Evolutionary conservation across 2,329 filamentous ascomycete genomes (phyloP).

Genomic region (Epichloe glyceriae): DNA sequence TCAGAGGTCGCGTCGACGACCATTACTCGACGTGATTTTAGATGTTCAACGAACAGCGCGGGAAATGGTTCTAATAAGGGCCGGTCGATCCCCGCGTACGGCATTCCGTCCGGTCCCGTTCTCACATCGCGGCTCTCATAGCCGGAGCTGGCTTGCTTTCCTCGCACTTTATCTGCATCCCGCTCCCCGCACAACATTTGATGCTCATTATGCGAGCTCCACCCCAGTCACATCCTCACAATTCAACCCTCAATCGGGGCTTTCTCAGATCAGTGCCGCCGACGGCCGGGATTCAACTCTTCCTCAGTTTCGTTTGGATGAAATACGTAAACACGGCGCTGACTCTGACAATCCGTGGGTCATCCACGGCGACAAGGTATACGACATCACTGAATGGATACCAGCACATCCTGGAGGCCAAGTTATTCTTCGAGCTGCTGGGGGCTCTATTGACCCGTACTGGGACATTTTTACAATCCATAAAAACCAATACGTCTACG

Average conservation of each 20-base stretch:
- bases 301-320: conserved; percentile 36
- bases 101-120: conserved; percentile 5
- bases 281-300: conserved; percentile 26
- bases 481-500: conserved; percentile 49
- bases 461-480: conserved; percentile 62
- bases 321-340: conserved; percentile 39
- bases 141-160: conserved; percentile 6
- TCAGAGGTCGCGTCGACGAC: not conserved
- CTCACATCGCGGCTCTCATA: conserved; percentile 5
- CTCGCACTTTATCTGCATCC: conserved; percentile 1
- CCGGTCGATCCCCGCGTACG: not conserved
- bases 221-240: not conserved
- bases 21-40: not conserved
- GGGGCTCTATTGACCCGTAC: conserved; percentile 51
- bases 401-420: conserved; percentile 53
- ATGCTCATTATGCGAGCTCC: conserved; percentile 5
- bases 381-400: conserved; percentile 60
- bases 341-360: conserved; percentile 47
- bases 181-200: conserved; percentile 3
- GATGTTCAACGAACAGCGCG: not conserved
- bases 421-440: conserved; percentile 53
- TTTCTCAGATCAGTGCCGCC: not conserved
- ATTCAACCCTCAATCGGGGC: not conserved
- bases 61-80: not conserved
- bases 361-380: conserved; percentile 49